These are phyloP conservation scores for Lolium perenne DNA, from an alignment of 176 grass and related monocot genomes.

Conservation along the genomic window DNA sequence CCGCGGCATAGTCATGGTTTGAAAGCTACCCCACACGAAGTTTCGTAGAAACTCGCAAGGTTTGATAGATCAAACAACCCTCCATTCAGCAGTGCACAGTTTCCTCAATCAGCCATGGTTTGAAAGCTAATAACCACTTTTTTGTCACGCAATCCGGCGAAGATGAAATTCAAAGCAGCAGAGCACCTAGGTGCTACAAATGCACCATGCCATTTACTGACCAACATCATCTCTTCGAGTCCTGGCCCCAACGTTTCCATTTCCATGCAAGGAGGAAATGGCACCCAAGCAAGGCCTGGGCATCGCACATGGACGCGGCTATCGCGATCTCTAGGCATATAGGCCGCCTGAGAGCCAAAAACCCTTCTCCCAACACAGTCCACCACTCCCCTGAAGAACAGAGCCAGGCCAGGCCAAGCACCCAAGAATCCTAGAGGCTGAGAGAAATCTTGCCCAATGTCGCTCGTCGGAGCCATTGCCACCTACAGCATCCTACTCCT, in stretches of 20 bases:
- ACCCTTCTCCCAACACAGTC: background rate
- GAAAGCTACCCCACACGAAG: background rate
- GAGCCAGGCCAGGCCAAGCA: background rate
- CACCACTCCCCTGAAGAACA: background rate
- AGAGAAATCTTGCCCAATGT: background rate
- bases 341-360: background rate
- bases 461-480: background rate
- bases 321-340: no score
- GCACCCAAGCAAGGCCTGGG: background rate
- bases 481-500: constrained; percentile 23
- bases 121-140: no score
- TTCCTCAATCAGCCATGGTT: background rate
- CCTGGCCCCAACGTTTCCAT: background rate
- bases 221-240: background rate
- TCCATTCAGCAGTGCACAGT: background rate
- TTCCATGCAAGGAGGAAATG: background rate
- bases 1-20: background rate
- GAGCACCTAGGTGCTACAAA: background rate
- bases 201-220: background rate
- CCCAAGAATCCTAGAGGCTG: background rate
- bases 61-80: background rate
- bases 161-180: background rate
- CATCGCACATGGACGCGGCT: background rate
- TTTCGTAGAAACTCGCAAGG: background rate
- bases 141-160: no score